Conservation (phyloP, 176 grass and related monocot species). For the Cymbopogon citratus region DNA sequence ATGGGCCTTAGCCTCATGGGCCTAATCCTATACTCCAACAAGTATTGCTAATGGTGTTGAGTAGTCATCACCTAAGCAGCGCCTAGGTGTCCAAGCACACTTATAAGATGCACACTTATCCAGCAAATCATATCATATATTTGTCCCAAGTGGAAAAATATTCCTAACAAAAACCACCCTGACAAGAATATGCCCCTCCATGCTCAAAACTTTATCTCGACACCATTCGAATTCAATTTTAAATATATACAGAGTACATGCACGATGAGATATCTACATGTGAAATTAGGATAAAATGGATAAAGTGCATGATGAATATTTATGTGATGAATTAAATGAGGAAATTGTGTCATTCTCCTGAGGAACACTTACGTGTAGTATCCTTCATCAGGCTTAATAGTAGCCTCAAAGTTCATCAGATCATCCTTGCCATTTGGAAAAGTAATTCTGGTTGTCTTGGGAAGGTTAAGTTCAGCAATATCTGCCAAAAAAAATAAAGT, state of each 20-base stretch:
- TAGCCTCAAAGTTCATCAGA: slow-evolving; percentile 69
- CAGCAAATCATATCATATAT: too few relatives aligned
- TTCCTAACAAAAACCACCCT: too few relatives aligned
- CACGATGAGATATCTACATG: not conserved
- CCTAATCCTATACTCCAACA: too few relatives aligned
- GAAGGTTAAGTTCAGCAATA: slow-evolving; percentile 73
- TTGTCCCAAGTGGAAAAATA: too few relatives aligned
- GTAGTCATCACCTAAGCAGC: too few relatives aligned
- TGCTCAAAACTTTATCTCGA: too few relatives aligned
- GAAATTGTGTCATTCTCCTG: not conserved
- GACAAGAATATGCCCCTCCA: too few relatives aligned
- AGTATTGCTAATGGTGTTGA: too few relatives aligned
- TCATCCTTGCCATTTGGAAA: slow-evolving; percentile 86
- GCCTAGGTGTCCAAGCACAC: too few relatives aligned
- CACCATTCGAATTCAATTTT: not conserved
- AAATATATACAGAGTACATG: not conserved
- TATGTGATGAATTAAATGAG: not conserved
- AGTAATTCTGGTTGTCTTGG: slow-evolving; percentile 54
- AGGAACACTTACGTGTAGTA: slow-evolving; percentile 59
- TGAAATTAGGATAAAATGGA: not conserved
- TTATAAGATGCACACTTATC: too few relatives aligned
- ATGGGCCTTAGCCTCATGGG: too few relatives aligned
- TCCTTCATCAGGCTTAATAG: slow-evolving; percentile 64
- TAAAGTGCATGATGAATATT: not conserved
- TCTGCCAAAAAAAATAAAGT: slow-evolving; percentile 30